Conservation (phyloP, 176 grass and related monocot species). For the Avena insularis region DNA sequence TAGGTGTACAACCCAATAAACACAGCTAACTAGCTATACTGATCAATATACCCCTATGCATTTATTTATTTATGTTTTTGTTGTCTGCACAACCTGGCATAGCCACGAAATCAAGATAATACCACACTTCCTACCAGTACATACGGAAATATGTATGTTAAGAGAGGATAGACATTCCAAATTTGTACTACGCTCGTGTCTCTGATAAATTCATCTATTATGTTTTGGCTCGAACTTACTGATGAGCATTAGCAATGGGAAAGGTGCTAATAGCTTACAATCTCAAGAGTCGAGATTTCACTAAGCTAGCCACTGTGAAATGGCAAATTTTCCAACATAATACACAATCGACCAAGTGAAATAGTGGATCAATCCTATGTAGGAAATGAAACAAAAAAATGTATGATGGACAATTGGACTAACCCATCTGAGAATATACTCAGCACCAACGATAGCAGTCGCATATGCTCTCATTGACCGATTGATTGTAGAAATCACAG, state of each 20-base stretch:
- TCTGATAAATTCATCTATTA: slow-evolving; percentile 11
- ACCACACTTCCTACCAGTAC: background rate
- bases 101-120: background rate
- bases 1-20: slow-evolving; percentile 14
- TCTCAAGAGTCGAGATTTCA: slow-evolving; percentile 2
- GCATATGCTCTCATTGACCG: slow-evolving; percentile 94
- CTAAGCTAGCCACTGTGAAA: background rate
- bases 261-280: background rate
- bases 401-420: slow-evolving; percentile 22
- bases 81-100: background rate
- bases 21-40: background rate
- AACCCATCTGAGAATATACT: slow-evolving; percentile 96
- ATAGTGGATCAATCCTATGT: slow-evolving; percentile 2
- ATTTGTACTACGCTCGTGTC: background rate
- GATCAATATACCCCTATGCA: background rate
- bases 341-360: slow-evolving; percentile 27
- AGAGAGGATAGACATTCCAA: slow-evolving; percentile 14
- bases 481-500: slow-evolving; percentile 92
- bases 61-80: background rate
- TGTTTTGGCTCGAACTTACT: background rate
- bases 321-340: slow-evolving; percentile 31
- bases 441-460: slow-evolving; percentile 82
- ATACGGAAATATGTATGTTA: background rate
- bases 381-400: slow-evolving; percentile 20
- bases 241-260: background rate